phyloP scores from a whole-genome alignment of 2,329 filamentous ascomycete species.

The Zymoseptoria tritici region DNA sequence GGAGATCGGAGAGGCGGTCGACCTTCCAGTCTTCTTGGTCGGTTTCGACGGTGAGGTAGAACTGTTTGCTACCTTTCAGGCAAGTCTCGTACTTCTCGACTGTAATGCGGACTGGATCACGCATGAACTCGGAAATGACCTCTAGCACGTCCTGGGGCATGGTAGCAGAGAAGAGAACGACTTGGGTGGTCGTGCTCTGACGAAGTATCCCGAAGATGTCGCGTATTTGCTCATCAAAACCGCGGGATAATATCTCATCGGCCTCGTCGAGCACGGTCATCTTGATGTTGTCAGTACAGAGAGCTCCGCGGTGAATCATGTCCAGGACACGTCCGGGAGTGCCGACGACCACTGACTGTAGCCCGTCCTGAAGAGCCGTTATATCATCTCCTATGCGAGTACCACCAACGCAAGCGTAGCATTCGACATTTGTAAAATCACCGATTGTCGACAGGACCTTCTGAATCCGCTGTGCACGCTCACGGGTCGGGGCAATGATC shows the following conservation, averaged over 20 bases:
- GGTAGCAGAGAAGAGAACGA: constrained; percentile 94
- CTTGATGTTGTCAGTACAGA: constrained; percentile 98
- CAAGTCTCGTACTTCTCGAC: constrained; percentile 99
- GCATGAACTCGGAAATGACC: constrained; percentile 99
- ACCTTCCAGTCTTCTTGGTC: constrained; percentile 96
- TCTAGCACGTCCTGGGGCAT: constrained; percentile 99
- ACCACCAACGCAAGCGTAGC: constrained; percentile 98
- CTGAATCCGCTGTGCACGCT: constrained; percentile 98
- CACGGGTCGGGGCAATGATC: constrained; percentile 94
- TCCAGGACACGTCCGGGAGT: constrained; percentile 98
- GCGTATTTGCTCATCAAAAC: constrained; percentile 99
- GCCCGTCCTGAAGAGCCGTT: constrained; percentile 91
- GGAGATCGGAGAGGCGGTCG: constrained; percentile 95
- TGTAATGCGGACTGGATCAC: constrained; percentile 94
- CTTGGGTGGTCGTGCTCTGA: constrained; percentile 75
- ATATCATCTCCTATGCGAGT: constrained; percentile 98
- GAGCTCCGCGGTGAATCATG: constrained; percentile 97
- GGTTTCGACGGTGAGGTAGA: constrained; percentile 97
- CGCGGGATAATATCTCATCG: constrained; percentile 98
- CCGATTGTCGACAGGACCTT: constrained; percentile 98
- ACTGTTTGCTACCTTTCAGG: constrained; percentile 99
- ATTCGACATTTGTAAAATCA: constrained; percentile 99
- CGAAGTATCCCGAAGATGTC: constrained; percentile 99
- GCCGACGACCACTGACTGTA: constrained; percentile 84
- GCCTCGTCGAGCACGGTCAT: constrained; percentile 99